Percentiles rank a stretch among this genome's conserved stretches.
Conservation (phyloP, 2,329 filamentous ascomycete genomes). For the Cladosporium sp. region DNA sequence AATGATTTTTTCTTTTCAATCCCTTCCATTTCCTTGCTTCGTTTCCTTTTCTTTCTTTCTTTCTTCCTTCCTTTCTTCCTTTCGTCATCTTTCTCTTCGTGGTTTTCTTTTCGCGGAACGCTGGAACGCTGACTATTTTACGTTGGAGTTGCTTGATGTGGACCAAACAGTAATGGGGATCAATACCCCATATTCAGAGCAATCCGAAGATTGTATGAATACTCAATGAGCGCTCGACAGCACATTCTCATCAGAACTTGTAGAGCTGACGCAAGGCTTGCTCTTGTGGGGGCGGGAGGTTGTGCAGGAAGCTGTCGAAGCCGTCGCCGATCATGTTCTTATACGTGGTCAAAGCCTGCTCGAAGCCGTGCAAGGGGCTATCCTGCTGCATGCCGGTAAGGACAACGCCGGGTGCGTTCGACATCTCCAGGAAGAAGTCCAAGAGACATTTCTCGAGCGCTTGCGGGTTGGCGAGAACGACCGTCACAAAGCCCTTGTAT, state of each 20-base stretch:
- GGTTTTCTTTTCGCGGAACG: conserved; percentile 4
- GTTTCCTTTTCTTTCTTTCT: background rate
- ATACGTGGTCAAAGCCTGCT: conserved; percentile 53
- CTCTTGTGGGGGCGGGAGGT: conserved; percentile 41
- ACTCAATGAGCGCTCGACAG: background rate
- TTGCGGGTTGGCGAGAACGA: conserved; percentile 80
- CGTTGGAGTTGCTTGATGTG: background rate
- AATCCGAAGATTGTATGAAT: too few relatives aligned
- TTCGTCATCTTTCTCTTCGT: background rate
- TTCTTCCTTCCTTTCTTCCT: background rate
- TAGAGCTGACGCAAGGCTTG: conserved; percentile 42
- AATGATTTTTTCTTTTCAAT: too few relatives aligned
- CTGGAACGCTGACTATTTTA: conserved; percentile 4
- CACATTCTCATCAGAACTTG: conserved; percentile 26
- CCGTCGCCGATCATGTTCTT: conserved; percentile 49
- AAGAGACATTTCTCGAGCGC: conserved; percentile 84
- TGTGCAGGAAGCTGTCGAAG: conserved; percentile 48
- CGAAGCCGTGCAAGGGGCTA: conserved; percentile 65
- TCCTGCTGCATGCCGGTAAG: conserved; percentile 56
- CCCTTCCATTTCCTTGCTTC: too few relatives aligned
- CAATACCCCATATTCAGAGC: background rate
- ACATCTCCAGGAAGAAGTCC: conserved; percentile 79
- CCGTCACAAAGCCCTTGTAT: conserved; percentile 80
- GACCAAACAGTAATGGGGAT: background rate
- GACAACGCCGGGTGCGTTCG: conserved; percentile 58